Evolutionary conservation across 306 rosid species (phyloP).

Genomic region (Trichosanthes cucumerina): DNA sequence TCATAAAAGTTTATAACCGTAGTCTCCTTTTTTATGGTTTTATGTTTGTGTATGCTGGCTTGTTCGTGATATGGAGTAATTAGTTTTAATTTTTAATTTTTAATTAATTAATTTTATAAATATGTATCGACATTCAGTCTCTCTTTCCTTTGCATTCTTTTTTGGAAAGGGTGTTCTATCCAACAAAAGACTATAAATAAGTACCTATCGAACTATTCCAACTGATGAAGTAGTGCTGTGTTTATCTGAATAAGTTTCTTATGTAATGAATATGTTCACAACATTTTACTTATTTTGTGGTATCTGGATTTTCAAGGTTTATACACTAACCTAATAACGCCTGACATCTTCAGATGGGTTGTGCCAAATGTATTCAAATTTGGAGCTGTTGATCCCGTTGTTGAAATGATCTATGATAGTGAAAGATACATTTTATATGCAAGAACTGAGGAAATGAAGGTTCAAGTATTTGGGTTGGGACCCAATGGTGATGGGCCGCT

Average conservation of each 20-base stretch:
- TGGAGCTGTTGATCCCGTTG: conserved; percentile 86
- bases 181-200: background rate
- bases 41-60: background rate
- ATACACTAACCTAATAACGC: conserved; percentile 9
- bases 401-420: conserved; percentile 86
- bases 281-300: background rate
- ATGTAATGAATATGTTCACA: background rate
- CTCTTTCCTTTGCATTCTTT: background rate
- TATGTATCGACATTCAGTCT: background rate
- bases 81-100: background rate
- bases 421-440: conserved; percentile 84
- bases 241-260: background rate
- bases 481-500: conserved; percentile 74
- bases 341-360: conserved; percentile 77
- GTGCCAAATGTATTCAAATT: conserved; percentile 90
- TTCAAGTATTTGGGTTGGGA: conserved; percentile 75
- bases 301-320: background rate
- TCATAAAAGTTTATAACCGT: background rate
- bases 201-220: background rate
- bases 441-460: conserved; percentile 90
- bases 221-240: background rate
- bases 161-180: background rate
- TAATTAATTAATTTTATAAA: background rate
- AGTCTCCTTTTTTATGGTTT: background rate
- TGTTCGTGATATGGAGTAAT: background rate